Conservation (phyloP, 2,329 filamentous ascomycete species). For the Aspergillus jensenii region DNA sequence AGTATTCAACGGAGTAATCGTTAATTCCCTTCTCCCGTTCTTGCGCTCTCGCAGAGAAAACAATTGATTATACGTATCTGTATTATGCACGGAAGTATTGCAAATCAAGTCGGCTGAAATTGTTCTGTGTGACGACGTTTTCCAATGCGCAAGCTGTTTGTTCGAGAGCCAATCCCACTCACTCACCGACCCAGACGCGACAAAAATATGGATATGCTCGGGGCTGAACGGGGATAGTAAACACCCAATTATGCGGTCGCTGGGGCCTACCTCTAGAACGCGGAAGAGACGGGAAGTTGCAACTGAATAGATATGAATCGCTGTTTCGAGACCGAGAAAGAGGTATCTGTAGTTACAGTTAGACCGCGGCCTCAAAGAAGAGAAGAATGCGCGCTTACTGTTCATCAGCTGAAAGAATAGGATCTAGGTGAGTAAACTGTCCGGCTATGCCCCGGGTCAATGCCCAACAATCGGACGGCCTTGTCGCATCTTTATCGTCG, state of each 20-base stretch:
- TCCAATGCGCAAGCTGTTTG: slow-evolving; percentile 45
- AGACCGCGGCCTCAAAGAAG: neutral
- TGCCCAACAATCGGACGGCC: slow-evolving; percentile 38
- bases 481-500: slow-evolving; percentile 14
- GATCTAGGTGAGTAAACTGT: slow-evolving; percentile 56
- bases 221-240: slow-evolving; percentile 52
- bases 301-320: slow-evolving; percentile 78
- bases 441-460: slow-evolving; percentile 55
- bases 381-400: slow-evolving; percentile 40
- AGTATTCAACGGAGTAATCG: slow-evolving; percentile 20
- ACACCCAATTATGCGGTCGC: slow-evolving; percentile 51
- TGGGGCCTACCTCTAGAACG: slow-evolving; percentile 59
- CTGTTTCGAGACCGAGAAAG: slow-evolving; percentile 71
- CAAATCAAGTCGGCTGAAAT: slow-evolving; percentile 28
- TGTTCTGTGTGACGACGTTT: slow-evolving; percentile 38
- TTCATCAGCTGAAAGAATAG: slow-evolving; percentile 59
- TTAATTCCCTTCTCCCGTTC: slow-evolving; percentile 40
- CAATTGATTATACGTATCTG: slow-evolving; percentile 31
- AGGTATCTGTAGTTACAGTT: slow-evolving; percentile 57
- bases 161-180: slow-evolving; percentile 61
- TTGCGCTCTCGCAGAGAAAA: slow-evolving; percentile 40
- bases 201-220: slow-evolving; percentile 55
- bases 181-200: slow-evolving; percentile 50
- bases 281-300: slow-evolving; percentile 77
- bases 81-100: slow-evolving; percentile 13